These are phyloP conservation scores for Elsinoe batatas DNA, from an alignment of 2,329 filamentous ascomycete genomes.

Conservation along the genomic window DNA sequence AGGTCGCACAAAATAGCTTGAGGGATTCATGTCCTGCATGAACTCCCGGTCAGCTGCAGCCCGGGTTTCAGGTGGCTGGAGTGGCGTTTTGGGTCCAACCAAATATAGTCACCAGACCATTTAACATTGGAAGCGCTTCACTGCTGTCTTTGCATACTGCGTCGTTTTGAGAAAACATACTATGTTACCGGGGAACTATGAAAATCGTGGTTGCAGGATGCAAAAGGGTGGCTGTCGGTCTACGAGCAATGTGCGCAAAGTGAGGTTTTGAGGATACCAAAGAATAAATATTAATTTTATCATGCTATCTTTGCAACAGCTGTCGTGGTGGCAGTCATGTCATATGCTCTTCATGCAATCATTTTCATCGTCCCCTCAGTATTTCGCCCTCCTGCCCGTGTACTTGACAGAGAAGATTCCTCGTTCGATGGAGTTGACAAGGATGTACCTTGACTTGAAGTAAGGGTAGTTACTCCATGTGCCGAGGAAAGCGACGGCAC, in stretches of 20 bases:
- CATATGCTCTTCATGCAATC: too few species aligned
- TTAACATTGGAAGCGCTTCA: too few species aligned
- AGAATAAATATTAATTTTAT: too few species aligned
- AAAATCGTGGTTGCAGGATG: too few species aligned
- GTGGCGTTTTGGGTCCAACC: not conserved
- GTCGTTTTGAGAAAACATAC: too few species aligned
- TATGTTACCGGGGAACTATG: too few species aligned
- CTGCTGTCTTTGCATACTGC: too few species aligned
- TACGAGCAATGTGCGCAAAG: too few species aligned
- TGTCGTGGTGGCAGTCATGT: too few species aligned
- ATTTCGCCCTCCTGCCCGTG: not conserved
- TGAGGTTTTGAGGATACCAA: too few species aligned
- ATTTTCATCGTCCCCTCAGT: not conserved
- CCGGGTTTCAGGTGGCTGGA: slow-evolving; percentile 4
- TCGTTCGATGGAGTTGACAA: slow-evolving; percentile 45
- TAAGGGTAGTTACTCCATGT: slow-evolving; percentile 42
- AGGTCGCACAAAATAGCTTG: not conserved
- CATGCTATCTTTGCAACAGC: too few species aligned
- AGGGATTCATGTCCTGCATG: not conserved
- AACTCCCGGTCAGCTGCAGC: not conserved
- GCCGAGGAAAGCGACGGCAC: slow-evolving; percentile 26
- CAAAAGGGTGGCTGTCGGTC: too few species aligned
- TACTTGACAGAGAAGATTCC: slow-evolving; percentile 41
- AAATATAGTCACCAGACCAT: not conserved
- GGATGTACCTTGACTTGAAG: slow-evolving; percentile 41